Conservation (phyloP, 441 rosid genomes). For the Erysimum cheiri region DNA sequence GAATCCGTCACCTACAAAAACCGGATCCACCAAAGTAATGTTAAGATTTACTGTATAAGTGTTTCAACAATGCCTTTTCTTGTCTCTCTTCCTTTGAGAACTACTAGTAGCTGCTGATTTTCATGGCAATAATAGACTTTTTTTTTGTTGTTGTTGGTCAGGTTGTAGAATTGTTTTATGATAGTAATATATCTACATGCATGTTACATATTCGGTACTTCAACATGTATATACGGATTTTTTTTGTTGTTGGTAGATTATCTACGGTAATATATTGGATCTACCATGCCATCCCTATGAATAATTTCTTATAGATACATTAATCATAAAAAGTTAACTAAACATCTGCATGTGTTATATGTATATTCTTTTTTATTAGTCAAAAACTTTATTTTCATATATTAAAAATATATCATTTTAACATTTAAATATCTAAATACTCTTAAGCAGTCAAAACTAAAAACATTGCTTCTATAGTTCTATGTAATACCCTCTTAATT, state of each 20-base stretch:
- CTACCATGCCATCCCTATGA: too few species aligned
- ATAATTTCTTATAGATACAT: too few species aligned
- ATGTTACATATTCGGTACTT: neutral
- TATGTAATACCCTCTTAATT: too few species aligned
- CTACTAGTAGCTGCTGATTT: constrained; percentile 58
- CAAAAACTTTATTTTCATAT: too few species aligned
- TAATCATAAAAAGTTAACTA: too few species aligned
- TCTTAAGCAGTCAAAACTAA: too few species aligned
- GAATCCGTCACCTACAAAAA: constrained; percentile 25
- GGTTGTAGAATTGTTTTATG: constrained; percentile 6
- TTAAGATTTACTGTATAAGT: constrained; percentile 16
- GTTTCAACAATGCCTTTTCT: constrained; percentile 41
- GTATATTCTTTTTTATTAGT: too few species aligned
- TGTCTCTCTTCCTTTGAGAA: constrained; percentile 48
- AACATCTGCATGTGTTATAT: too few species aligned
- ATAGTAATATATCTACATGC: neutral
- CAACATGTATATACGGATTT: neutral
- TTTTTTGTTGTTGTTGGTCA: neutral
- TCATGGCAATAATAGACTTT: constrained; percentile 47
- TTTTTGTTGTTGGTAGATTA: neutral
- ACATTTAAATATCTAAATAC: too few species aligned
- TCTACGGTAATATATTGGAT: neutral
- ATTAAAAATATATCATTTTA: too few species aligned
- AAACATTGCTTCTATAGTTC: too few species aligned
- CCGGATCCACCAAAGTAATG: constrained; percentile 33